Percentiles rank a stretch among this genome's conserved stretches.
These are phyloP conservation scores for Emmonsia crescens DNA, from an alignment of 2,329 filamentous ascomycete species.

Conservation along the genomic window DNA sequence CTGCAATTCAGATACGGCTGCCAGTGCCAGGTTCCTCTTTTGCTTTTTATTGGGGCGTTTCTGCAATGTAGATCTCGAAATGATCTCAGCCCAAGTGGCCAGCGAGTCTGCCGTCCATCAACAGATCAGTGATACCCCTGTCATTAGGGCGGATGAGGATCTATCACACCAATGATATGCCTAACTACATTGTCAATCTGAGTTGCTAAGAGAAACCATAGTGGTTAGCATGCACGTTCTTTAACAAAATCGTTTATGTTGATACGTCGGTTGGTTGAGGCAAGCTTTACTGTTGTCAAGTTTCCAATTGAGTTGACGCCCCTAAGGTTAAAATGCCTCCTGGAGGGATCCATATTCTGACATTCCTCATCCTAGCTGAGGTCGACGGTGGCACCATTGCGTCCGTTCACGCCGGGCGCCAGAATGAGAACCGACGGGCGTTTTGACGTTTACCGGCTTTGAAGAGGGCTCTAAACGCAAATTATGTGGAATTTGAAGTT, in stretches of 20 bases:
- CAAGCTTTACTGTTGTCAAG: background rate
- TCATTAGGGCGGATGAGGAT: background rate
- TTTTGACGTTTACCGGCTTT: background rate
- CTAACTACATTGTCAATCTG: background rate
- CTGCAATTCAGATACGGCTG: background rate
- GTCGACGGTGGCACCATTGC: background rate
- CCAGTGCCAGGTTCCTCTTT: background rate
- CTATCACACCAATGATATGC: background rate
- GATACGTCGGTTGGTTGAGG: background rate
- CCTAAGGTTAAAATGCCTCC: background rate
- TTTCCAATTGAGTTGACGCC: background rate
- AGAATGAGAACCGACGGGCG: background rate
- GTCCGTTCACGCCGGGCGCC: background rate
- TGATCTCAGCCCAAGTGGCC: background rate
- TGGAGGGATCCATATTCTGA: background rate
- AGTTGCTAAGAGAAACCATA: background rate
- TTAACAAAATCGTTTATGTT: background rate
- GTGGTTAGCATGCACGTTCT: background rate
- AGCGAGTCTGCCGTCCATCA: background rate
- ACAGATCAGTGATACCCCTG: background rate
- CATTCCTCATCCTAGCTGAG: background rate
- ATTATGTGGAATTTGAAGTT: background rate
- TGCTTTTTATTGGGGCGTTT: background rate
- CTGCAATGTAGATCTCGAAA: slow-evolving; percentile 4
- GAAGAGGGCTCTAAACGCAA: background rate